These are phyloP conservation scores for Ochetophila trinervis DNA, from an alignment of 306 rosid genomes.

Conservation along the genomic window DNA sequence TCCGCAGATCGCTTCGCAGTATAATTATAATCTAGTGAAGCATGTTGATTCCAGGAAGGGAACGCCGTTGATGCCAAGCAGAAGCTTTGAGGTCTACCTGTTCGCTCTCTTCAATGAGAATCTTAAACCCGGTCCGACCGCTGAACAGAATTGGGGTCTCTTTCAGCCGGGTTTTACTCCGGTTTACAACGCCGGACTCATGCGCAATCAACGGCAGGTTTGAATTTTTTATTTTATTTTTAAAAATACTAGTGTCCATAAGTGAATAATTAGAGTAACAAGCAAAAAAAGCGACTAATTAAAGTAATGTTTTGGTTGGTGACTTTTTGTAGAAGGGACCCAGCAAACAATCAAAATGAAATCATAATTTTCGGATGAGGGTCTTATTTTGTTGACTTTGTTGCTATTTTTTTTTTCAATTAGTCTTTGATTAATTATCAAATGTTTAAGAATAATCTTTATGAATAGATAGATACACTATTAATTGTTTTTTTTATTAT, in stretches of 20 bases:
- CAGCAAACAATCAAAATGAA: too few relatives aligned
- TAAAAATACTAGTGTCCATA: too few relatives aligned
- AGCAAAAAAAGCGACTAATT: too few relatives aligned
- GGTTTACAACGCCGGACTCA: conserved; percentile 60
- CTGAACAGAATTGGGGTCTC: conserved; percentile 84
- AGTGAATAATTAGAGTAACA: too few relatives aligned
- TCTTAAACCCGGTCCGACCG: conserved; percentile 82
- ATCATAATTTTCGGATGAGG: background rate
- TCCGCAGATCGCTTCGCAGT: conserved; percentile 47
- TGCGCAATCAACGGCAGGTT: conserved; percentile 50
- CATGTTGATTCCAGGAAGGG: conserved; percentile 61
- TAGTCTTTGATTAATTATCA: too few relatives aligned
- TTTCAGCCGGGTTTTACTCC: conserved; percentile 74
- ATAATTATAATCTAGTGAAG: conserved; percentile 40
- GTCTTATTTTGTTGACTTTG: background rate
- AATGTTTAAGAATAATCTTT: too few relatives aligned
- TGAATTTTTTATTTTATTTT: background rate
- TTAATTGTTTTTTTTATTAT: too few relatives aligned
- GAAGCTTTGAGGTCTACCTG: conserved; percentile 61
- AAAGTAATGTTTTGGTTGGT: too few relatives aligned
- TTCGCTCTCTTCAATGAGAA: conserved; percentile 78
- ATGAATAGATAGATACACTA: too few relatives aligned
- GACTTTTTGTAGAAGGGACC: too few relatives aligned
- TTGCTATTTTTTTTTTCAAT: too few relatives aligned
- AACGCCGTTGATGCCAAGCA: conserved; percentile 86